Percentiles rank a stretch among this genome's conserved stretches.
phyloP scores from a whole-genome alignment of 2,329 filamentous ascomycete species.

The Penicillium sp. region DNA sequence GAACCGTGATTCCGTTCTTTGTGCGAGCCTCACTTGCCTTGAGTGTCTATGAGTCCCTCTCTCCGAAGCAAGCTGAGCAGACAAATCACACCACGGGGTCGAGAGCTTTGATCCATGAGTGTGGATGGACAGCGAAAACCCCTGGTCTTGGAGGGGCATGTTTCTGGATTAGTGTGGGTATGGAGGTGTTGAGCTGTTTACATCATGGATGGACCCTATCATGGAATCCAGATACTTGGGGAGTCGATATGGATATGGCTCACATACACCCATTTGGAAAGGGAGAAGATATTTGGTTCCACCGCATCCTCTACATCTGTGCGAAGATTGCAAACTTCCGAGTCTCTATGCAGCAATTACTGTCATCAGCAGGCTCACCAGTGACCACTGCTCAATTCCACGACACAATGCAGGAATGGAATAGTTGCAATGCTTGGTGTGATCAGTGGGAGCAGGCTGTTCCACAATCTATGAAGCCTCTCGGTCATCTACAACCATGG shows the following conservation, averaged over 20 bases:
- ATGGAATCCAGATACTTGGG: slow-evolving; percentile 89
- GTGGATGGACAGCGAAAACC: slow-evolving; percentile 76
- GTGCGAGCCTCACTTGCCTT: slow-evolving; percentile 80
- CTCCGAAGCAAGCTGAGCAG: slow-evolving; percentile 67
- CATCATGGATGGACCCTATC: slow-evolving; percentile 81
- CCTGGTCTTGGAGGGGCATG: slow-evolving; percentile 77
- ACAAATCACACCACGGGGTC: slow-evolving; percentile 88
- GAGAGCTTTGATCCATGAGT: slow-evolving; percentile 80
- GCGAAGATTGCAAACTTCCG: slow-evolving; percentile 84
- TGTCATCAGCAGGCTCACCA: slow-evolving; percentile 52
- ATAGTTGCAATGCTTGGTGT: slow-evolving; percentile 70
- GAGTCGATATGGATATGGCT: slow-evolving; percentile 69
- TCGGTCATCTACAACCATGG: slow-evolving; percentile 67
- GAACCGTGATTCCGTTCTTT: slow-evolving; percentile 75
- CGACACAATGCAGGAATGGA: slow-evolving; percentile 69
- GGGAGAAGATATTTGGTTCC: slow-evolving; percentile 78
- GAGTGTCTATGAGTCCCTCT: slow-evolving; percentile 92
- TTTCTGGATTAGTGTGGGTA: slow-evolving; percentile 88
- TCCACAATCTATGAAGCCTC: slow-evolving; percentile 80
- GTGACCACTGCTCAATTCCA: slow-evolving; percentile 57
- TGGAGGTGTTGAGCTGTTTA: slow-evolving; percentile 84
- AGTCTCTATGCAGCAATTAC: slow-evolving; percentile 59
- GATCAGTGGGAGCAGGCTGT: slow-evolving; percentile 75
- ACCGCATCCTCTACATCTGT: slow-evolving; percentile 81
- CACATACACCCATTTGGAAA: slow-evolving; percentile 53